Evolutionary conservation across 176 grass and related monocot genomes (phyloP), one percentile per base, ranked within the genome.

Genomic region (Oryza brachyantha): DNA sequence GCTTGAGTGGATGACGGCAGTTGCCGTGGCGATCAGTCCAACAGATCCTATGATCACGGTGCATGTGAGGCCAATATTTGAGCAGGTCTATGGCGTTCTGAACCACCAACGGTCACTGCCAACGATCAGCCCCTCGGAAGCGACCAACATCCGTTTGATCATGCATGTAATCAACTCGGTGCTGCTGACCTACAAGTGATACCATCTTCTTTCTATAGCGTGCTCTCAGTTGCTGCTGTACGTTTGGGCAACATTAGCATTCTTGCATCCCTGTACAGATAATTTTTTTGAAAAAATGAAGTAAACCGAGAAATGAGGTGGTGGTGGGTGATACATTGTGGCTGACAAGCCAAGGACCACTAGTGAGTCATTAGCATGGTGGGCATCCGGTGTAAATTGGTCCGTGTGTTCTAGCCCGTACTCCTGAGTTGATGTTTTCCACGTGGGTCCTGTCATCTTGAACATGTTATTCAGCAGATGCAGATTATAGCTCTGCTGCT

Each of bases 111-210:
- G 61, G 84, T 85, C 89, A 13, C 54, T 81, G 9, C 82, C 93
- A 12, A 64, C 83, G 14, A 86, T 61, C 16, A 85, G 37, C 25
- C 24, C 85, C 9, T 58, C 68, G 3, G 96, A 98, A 25, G 74
- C 73, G 1, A 70, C 79, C 8, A 88, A 70, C 59, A 83, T 94
- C 57, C 75, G 86, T 35, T 64, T 98, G 37, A 84, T 94, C 62
- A 86, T 94, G 86, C 95, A 91, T 36, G 95, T 98, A 11, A 85
- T 98, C 58, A 89, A 90, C 75, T 92, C 90, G 21, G 92, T 98
- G 68, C 86, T 98, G 60, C 83, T 88, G 74, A 86, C 70, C 81
- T 90, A 84, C 59, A 94, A 98, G 70, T 97, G 85, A 97, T 88
- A 8, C 5, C 5, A 42, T 67, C 16, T 21, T 52, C 46, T 1